Evolutionary conservation across 345 rosid genomes (phyloP).

Genomic region (Nephelium lappaceum): DNA sequence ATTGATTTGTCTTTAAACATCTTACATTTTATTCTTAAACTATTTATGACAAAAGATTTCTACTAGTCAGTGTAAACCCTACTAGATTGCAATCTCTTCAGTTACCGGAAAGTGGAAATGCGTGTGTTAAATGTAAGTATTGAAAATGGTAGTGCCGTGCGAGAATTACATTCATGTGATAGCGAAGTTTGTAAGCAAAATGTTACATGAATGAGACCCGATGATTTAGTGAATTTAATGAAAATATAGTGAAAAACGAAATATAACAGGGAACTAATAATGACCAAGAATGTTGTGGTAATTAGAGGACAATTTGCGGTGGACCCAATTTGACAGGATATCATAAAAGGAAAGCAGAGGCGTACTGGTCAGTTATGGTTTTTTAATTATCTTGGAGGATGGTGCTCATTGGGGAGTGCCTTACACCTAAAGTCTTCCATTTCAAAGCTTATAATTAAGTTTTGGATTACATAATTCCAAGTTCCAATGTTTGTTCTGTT

Average conservation of each 20-base stretch:
- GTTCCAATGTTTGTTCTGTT: background rate
- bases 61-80: background rate
- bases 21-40: no score
- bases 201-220: background rate
- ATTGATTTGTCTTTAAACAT: no score
- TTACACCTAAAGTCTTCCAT: no score
- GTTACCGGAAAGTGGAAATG: background rate
- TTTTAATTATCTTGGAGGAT: no score
- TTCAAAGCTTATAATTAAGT: no score
- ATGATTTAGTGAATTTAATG: background rate
- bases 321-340: background rate
- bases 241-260: background rate
- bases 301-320: background rate
- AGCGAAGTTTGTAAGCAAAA: background rate
- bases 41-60: no score
- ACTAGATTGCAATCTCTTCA: background rate
- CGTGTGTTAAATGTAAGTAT: background rate
- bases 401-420: no score
- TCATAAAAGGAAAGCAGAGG: no score
- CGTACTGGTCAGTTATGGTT: no score
- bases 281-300: no score
- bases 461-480: background rate
- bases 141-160: background rate
- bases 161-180: background rate
- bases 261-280: background rate